Percentiles rank a stretch among this genome's conserved stretches.
phyloP scores from a whole-genome alignment of 1,139 yeast genomes.

The Hyphopichia wangnamkhiaoensis region DNA sequence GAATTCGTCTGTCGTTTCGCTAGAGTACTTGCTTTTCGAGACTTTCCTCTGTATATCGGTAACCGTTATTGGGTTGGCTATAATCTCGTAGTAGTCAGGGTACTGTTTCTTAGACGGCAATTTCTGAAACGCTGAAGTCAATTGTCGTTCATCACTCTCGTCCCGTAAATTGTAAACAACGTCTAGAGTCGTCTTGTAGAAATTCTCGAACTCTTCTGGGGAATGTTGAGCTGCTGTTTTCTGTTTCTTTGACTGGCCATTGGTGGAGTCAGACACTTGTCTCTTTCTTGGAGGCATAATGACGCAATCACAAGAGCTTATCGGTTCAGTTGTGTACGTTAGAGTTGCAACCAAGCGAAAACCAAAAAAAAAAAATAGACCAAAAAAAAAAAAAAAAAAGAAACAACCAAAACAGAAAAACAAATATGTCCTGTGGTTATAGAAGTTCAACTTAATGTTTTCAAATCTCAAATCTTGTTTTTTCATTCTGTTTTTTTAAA shows the following conservation, averaged over 20 bases:
- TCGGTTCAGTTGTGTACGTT: background rate
- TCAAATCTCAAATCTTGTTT: background rate
- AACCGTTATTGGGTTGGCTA: conserved; percentile 65
- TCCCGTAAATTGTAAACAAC: conserved; percentile 30
- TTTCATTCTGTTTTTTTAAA: too few species aligned
- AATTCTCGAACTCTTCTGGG: conserved; percentile 25
- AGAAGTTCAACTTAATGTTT: background rate
- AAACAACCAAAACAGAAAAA: too few species aligned
- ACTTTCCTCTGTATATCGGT: conserved; percentile 59
- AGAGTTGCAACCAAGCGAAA: background rate
- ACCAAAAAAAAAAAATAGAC: too few species aligned
- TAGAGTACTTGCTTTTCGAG: conserved; percentile 32
- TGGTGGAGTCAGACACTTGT: conserved; percentile 18
- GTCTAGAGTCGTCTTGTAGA: conserved; percentile 28
- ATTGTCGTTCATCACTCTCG: conserved; percentile 29
- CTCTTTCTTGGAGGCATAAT: conserved; percentile 31
- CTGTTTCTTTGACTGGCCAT: conserved; percentile 13
- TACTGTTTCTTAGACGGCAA: conserved; percentile 74
- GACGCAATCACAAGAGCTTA: background rate
- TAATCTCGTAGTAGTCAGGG: conserved; percentile 78
- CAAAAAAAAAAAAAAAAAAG: background rate
- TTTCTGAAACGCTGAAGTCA: conserved; percentile 60
- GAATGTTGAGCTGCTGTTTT: conserved; percentile 13
- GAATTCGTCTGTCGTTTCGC: conserved; percentile 38
- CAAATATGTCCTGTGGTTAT: background rate